A percentile compares a stretch with the other conserved stretches of the same genome.
phyloP scores from a whole-genome alignment of 2,329 filamentous ascomycete species.

The Pyrenochaeta sp. region DNA sequence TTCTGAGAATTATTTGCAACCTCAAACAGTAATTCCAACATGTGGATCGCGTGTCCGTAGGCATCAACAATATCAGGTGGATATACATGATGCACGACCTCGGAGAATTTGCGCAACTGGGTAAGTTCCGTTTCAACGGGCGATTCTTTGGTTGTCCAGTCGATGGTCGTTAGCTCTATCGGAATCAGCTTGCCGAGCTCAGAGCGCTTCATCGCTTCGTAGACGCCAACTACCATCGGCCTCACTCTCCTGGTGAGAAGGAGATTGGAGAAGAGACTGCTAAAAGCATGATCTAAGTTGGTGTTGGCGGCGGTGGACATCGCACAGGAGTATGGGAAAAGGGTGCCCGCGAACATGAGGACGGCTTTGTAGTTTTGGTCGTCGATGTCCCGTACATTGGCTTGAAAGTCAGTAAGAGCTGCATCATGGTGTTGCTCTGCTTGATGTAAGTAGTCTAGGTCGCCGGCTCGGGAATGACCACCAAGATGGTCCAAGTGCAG shows the following conservation, averaged over 20 bases:
- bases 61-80: constrained; percentile 39
- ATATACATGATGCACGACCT: constrained; percentile 34
- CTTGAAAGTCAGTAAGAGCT: constrained; percentile 29
- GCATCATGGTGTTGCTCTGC: constrained; percentile 33
- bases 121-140: constrained; percentile 30
- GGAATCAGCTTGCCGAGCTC: constrained; percentile 30
- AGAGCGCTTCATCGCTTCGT: constrained; percentile 17
- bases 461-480: constrained; percentile 2
- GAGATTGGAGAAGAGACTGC: constrained; percentile 32
- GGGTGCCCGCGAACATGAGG: constrained; percentile 26
- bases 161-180: constrained; percentile 23
- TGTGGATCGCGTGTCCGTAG: constrained; percentile 32
- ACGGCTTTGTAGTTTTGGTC: constrained; percentile 52
- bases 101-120: constrained; percentile 33
- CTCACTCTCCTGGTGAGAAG: constrained; percentile 30
- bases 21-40: constrained; percentile 31
- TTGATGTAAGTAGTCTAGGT: constrained; percentile 23
- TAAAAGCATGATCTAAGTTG: constrained; percentile 27
- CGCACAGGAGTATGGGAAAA: constrained; percentile 36
- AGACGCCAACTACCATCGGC: constrained; percentile 34
- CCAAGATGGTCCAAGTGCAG: constrained; percentile 54
- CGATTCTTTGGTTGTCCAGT: constrained; percentile 22
- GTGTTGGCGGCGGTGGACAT: constrained; percentile 15
- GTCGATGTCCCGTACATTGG: constrained; percentile 42
- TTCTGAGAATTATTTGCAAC: constrained; percentile 15